Evolutionary conservation across 441 rosid species (phyloP).

Genomic region (Bocquillonia castaneifolia): DNA sequence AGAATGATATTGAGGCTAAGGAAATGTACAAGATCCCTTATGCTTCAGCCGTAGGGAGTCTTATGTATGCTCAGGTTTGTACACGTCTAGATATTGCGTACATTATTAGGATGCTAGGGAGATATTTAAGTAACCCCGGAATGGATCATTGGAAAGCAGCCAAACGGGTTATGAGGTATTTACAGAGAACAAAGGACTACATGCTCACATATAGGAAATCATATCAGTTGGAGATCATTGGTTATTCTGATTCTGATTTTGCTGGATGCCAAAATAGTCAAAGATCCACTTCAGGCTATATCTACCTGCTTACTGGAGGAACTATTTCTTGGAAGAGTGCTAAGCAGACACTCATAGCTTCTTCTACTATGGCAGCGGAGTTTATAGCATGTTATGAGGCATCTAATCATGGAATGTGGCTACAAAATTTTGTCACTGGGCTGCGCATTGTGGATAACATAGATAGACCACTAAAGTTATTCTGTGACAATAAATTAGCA

Average conservation of each 20-base stretch:
- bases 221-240: not conserved
- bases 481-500: not conserved
- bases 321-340: slow-evolving; percentile 7
- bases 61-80: not conserved
- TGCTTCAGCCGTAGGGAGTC: not conserved
- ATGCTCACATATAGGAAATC: not conserved
- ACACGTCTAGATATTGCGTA: not conserved
- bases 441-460: not conserved
- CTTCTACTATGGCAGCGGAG: slow-evolving; percentile 15
- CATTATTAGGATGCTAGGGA: no score
- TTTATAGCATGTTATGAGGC: slow-evolving; percentile 8
- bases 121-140: no score
- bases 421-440: not conserved
- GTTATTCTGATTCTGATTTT: not conserved
- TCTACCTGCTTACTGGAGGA: no score
- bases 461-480: not conserved
- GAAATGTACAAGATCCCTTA: not conserved
- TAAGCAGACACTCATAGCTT: slow-evolving; percentile 11
- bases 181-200: no score
- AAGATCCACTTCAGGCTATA: not conserved
- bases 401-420: not conserved
- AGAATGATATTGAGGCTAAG: not conserved
- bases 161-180: slow-evolving; percentile 3
- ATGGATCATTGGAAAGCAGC: slow-evolving; percentile 8
- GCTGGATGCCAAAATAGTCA: slow-evolving; percentile 6